Base-by-base conservation (phyloP, 768 basidiomycete genomes). In the Podaxis sp. region DNA sequence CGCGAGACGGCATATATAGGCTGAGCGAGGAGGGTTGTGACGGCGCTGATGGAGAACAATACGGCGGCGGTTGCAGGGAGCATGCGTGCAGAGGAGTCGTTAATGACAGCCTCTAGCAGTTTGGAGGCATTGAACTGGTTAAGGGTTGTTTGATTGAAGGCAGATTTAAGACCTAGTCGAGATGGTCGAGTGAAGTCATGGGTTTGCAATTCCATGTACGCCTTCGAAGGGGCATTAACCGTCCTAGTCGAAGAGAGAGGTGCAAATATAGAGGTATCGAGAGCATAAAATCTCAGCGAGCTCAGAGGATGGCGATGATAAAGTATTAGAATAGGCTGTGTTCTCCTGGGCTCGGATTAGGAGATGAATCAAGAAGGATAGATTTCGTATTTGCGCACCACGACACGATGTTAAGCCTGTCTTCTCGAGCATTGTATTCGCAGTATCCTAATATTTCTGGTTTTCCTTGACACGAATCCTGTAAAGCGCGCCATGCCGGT, bases 211-310 rank as follows among this genome's bases (percentile, higher is more conserved):
- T 46, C 21, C 4, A 18, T 44, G 55, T 37, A 61, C 10, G 46
- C 42, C 10, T 48, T 9, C 11, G 59, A 61, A n/a, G 53, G 27
- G 10, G 23, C 25, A n/a, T 36, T 37, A 5, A 13, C 16, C 11
- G 9, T 9, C 11, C 21, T 10, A 27, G 18, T 38, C 14, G 14
- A 28, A 23, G 50, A 65, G 10, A 38, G 64, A 66, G 47, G 66
- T 7, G 40, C 61, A 63, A n/a, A 71, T 11, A 67, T 61, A 9
- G 76, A 67, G 3, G 73, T 69, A 52, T 79, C 74, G 21, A 89
- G 69, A 0, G 83, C 72, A 65, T 91, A 87, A 63, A 88, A 90
- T n/a, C 88, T 81, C 61, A 90, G 73, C 3, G 84, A 82, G 5
- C 73, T 70, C 16, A 75, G 71, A n/a, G 77, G 68, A 40, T 88